Evolutionary conservation across 139 green algal species (phyloP).

Genomic region (Ostreobium quekettii): DNA sequence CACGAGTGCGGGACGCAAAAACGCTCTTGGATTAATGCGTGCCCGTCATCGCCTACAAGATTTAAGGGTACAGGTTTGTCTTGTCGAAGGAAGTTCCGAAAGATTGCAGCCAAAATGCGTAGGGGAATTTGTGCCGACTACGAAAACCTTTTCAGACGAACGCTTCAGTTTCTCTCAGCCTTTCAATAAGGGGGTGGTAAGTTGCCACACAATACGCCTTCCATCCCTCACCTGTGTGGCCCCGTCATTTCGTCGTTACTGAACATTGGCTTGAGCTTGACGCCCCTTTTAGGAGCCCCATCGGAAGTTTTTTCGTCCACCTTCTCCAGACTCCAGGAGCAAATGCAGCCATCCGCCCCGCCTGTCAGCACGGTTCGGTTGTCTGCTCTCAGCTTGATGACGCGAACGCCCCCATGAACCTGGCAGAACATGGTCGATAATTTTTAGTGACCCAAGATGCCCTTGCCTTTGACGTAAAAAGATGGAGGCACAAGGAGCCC

Average conservation of each 20-base stretch:
- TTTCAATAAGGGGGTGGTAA: too few species aligned
- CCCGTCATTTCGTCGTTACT: neutral
- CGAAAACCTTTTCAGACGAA: too few species aligned
- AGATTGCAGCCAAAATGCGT: too few species aligned
- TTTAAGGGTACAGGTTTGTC: too few species aligned
- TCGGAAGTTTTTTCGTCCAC: neutral
- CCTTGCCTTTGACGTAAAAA: neutral
- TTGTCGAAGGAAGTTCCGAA: too few species aligned
- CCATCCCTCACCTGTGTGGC: slow-evolving; percentile 8
- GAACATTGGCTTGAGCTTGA: neutral
- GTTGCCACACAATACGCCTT: too few species aligned
- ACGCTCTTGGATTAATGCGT: too few species aligned
- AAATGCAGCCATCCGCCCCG: slow-evolving; percentile 32
- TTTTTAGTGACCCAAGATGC: neutral
- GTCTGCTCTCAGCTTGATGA: slow-evolving; percentile 21
- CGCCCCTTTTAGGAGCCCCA: slow-evolving; percentile 6
- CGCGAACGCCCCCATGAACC: slow-evolving; percentile 25
- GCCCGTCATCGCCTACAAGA: too few species aligned
- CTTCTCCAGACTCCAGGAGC: slow-evolving; percentile 10
- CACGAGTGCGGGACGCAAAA: too few species aligned
- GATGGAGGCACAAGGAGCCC: too few species aligned
- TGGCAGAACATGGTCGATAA: slow-evolving; percentile 9
- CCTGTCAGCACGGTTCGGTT: slow-evolving; percentile 22
- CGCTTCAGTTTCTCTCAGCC: too few species aligned
- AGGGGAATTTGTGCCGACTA: too few species aligned